Base-by-base conservation (phyloP, 2,329 filamentous ascomycete species). In the Capronia epimyces region DNA sequence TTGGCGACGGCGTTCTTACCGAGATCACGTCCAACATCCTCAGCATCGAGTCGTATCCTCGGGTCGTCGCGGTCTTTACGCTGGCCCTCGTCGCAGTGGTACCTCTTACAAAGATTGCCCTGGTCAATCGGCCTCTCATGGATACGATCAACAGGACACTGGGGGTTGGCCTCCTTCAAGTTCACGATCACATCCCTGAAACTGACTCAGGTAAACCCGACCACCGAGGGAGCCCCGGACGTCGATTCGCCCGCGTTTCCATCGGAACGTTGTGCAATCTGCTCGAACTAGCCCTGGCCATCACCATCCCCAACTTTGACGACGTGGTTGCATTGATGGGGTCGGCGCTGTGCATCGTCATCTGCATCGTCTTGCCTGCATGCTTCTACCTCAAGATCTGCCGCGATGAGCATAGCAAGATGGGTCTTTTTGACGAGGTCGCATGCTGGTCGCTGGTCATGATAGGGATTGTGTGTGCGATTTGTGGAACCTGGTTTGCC, bases 1-100 rank as follows among this genome's bases (percentile, higher is more conserved):
- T 95, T 67, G 91, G 91, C 53, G 86, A 94, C 60, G 77, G 73
- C 16, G 87, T 95, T 49, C 79, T 78, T 50, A 89, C 95, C 56
- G 89, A 93, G 66, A 83, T 97, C 66, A 96, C 91, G 0, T 84
- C 86, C 63, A 96, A 95, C 69, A 84, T 97, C 53, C 80, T 97
- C 58, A 74, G 78, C 48, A 84, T 81, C 1, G 6, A 9, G n/a
- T 84, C 83, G 46, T 95, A 95, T 65, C 88, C 91, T 0, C 71
- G 78, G 9, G 76, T 74, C 1, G 69, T 95, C 37, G 87, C 82
- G 15, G 70, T 91, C 40, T 74, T 90, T 60, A 86, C 95, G 67
- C 88, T 89, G 58, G 74, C 87, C 56, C 91, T 89, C 67, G 86
- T 96, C 60, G 85, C 86, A 63, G 89, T 96, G 64, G 95, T 97